Evolutionary conservation across 140 eudicot species (phyloP).

Genomic region (Bidens hawaiensis): DNA sequence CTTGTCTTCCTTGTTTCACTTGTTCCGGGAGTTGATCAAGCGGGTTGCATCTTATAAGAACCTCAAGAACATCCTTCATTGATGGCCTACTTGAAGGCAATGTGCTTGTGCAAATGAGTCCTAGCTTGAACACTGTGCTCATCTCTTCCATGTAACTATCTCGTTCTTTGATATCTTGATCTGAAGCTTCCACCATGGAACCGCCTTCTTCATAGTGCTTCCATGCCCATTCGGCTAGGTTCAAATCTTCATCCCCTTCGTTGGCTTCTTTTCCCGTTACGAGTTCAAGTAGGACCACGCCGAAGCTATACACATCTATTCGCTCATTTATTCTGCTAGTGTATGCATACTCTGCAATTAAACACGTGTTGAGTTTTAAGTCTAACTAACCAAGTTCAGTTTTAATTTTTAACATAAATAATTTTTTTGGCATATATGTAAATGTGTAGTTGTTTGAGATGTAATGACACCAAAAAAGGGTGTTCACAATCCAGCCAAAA

Average conservation of each 20-base stretch:
- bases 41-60: slow-evolving; percentile 42
- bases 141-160: slow-evolving; percentile 49
- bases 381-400: neutral
- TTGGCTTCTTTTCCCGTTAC: slow-evolving; percentile 72
- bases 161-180: slow-evolving; percentile 37
- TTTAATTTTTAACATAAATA: neutral
- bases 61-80: slow-evolving; percentile 66
- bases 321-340: slow-evolving; percentile 59
- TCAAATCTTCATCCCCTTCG: slow-evolving; percentile 43
- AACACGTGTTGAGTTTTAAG: slow-evolving; percentile 2
- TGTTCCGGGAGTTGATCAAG: slow-evolving; percentile 15
- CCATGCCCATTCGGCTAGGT: slow-evolving; percentile 94
- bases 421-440: no score
- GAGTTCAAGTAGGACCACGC: slow-evolving; percentile 73
- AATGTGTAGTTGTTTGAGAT: no score
- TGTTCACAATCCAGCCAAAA: no score
- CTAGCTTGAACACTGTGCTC: slow-evolving; percentile 51
- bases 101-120: slow-evolving; percentile 67
- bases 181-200: slow-evolving; percentile 35
- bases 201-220: slow-evolving; percentile 51
- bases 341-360: slow-evolving; percentile 59
- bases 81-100: slow-evolving; percentile 72
- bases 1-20: slow-evolving; percentile 35
- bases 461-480: no score
- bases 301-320: slow-evolving; percentile 76